Conservation (phyloP, 2,329 filamentous ascomycete genomes). For the Botrytis deweyae region DNA sequence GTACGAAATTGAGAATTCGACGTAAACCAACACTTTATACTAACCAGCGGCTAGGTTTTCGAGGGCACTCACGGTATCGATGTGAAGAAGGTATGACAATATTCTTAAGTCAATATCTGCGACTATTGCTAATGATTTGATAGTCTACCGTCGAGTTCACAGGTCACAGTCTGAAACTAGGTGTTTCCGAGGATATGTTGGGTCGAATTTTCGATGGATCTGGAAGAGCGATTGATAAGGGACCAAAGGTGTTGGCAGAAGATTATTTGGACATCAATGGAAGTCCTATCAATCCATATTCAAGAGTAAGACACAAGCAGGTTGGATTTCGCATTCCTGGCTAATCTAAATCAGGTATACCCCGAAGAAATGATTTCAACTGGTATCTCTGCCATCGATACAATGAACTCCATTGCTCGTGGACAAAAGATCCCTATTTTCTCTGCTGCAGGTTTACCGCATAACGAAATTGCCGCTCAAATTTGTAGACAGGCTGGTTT, state of each 20-base stretch:
- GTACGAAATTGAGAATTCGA: conserved; percentile 48
- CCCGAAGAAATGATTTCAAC: conserved; percentile 99
- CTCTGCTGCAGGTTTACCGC: conserved; percentile 94
- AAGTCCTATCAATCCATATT: conserved; percentile 97
- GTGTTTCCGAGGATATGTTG: conserved; percentile 99
- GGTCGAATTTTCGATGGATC: conserved; percentile 98
- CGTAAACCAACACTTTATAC: conserved; percentile 17
- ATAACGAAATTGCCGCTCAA: conserved; percentile 99
- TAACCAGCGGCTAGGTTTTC: conserved; percentile 68
- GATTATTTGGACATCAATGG: conserved; percentile 99
- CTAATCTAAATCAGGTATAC: conserved; percentile 65
- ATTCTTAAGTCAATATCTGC: not conserved
- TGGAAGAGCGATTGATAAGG: conserved; percentile 97
- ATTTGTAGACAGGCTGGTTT: conserved; percentile 96
- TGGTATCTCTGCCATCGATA: conserved; percentile 98
- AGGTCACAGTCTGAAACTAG: conserved; percentile 94
- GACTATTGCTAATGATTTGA: conserved; percentile 25
- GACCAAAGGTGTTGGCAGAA: conserved; percentile 94
- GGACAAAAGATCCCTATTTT: conserved; percentile 99
- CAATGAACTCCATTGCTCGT: conserved; percentile 97
- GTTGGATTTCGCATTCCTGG: not conserved
- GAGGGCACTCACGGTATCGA: conserved; percentile 96
- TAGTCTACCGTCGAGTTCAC: conserved; percentile 97
- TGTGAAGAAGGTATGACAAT: conserved; percentile 79
- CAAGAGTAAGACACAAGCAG: conserved; percentile 64